Percentiles rank a stretch among this genome's conserved stretches.
Conservation (phyloP, 257 asterid genomes). For the Primulina eburnea region DNA sequence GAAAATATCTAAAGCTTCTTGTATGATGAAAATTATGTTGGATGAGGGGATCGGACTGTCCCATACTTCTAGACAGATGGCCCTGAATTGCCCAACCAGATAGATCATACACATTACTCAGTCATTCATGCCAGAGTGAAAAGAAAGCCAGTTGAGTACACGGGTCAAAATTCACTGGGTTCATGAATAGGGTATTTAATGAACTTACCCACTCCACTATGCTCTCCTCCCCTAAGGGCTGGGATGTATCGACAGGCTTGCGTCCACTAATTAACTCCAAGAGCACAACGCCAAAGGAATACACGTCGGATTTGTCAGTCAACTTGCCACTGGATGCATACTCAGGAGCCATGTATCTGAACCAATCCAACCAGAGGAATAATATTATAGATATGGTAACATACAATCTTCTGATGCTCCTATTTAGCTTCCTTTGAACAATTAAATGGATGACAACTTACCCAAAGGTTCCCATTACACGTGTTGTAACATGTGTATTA, state of each 20-base stretch:
- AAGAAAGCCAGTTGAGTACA: neutral
- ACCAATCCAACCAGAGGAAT: constrained; percentile 16
- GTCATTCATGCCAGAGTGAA: constrained; percentile 7
- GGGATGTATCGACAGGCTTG: constrained; percentile 44
- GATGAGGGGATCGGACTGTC: neutral
- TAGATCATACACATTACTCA: constrained; percentile 2
- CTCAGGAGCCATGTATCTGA: constrained; percentile 88
- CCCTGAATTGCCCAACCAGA: neutral
- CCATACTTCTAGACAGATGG: constrained; percentile 17
- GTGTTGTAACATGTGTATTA: constrained; percentile 75
- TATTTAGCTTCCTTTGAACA: constrained; percentile 8
- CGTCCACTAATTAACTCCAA: constrained; percentile 53
- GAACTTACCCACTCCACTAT: constrained; percentile 70
- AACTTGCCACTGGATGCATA: constrained; percentile 84
- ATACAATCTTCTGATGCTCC: constrained; percentile 3
- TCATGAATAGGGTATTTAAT: neutral
- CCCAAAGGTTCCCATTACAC: constrained; percentile 98
- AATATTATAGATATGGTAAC: neutral
- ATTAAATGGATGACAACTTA: constrained; percentile 29
- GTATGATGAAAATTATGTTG: neutral
- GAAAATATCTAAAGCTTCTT: neutral
- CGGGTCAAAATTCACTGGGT: neutral
- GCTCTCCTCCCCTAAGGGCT: constrained; percentile 35
- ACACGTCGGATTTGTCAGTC: constrained; percentile 72
- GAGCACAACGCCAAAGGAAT: constrained; percentile 58